Evolutionary conservation across 2,329 filamentous ascomycete genomes (phyloP).

Genomic region (Hypoxylon sp.): DNA sequence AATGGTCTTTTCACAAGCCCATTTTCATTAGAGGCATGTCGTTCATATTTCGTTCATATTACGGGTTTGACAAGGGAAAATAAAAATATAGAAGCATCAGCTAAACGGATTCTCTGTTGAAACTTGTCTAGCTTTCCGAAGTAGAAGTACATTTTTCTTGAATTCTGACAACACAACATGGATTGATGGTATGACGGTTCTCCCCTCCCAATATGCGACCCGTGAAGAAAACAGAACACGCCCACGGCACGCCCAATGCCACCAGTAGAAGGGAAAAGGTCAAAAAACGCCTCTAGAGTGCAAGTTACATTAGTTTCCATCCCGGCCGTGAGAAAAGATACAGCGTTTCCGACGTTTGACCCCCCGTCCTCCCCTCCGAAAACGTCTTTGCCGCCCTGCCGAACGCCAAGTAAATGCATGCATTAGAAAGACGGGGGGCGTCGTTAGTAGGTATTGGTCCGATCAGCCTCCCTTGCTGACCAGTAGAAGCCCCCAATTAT

Average conservation of each 20-base stretch:
- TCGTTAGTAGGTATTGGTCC: not conserved
- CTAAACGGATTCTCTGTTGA: constrained; percentile 10
- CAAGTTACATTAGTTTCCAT: constrained; percentile 23
- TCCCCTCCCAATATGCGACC: constrained; percentile 3
- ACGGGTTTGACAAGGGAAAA: no score
- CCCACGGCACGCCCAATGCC: constrained; percentile 14
- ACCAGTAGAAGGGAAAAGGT: constrained; percentile 12
- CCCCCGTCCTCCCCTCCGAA: constrained; percentile 7
- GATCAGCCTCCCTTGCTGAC: no score
- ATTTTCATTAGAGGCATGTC: no score
- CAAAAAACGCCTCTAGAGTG: constrained; percentile 24
- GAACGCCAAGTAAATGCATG: constrained; percentile 36
- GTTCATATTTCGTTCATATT: no score
- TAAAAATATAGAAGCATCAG: constrained; percentile 1
- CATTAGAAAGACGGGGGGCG: constrained; percentile 12
- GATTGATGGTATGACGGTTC: constrained; percentile 6
- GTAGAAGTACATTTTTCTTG: constrained; percentile 29
- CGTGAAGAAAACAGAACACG: not conserved
- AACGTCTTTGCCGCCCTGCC: constrained; percentile 5
- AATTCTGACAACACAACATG: constrained; percentile 17
- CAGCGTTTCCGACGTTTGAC: constrained; percentile 17
- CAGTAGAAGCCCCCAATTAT: no score
- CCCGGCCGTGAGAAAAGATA: constrained; percentile 15
- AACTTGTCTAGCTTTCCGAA: constrained; percentile 13
- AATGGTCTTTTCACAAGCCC: no score